Evolutionary conservation across 768 basidiomycete species (phyloP).

Genomic region (Naganishia onofrii): DNA sequence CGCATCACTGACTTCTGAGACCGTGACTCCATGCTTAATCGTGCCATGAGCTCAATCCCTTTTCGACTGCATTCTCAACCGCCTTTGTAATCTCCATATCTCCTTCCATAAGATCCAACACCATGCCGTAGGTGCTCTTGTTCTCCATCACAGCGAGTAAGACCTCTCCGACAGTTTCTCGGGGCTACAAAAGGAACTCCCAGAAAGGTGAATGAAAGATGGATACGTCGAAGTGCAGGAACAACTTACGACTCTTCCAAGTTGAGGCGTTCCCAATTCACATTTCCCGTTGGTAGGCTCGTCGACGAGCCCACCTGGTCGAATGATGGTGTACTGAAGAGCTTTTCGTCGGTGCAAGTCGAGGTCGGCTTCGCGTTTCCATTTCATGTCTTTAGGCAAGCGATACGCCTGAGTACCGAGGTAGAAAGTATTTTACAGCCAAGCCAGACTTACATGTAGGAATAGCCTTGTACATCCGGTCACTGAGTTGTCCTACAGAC

Average conservation of each 20-base stretch:
- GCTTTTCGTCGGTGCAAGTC: constrained; percentile 57
- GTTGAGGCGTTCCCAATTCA: constrained; percentile 59
- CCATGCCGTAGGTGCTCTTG: constrained; percentile 61
- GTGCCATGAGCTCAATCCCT: constrained; percentile 44
- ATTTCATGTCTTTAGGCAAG: constrained; percentile 48
- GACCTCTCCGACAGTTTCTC: constrained; percentile 61
- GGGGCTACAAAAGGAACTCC: constrained; percentile 50
- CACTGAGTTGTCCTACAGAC: constrained; percentile 40
- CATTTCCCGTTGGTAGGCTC: constrained; percentile 59
- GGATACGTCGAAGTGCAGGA: neutral
- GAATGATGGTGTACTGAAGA: constrained; percentile 67
- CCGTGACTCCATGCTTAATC: constrained; percentile 11
- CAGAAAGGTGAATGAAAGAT: neutral
- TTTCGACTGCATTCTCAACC: constrained; percentile 59
- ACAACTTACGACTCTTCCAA: constrained; percentile 57
- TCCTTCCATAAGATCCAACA: constrained; percentile 64
- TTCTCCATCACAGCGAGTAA: constrained; percentile 59
- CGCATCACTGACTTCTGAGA: neutral
- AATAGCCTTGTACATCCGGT: constrained; percentile 57
- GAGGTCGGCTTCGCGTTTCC: constrained; percentile 57
- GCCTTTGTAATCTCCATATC: constrained; percentile 57
- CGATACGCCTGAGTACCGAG: too few relatives aligned
- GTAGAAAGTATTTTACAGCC: too few relatives aligned
- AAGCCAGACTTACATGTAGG: constrained; percentile 47
- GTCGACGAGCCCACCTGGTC: constrained; percentile 63